These are phyloP conservation scores for Iodosphaeria phyllophila DNA, from an alignment of 2,329 filamentous ascomycete species.

Conservation along the genomic window DNA sequence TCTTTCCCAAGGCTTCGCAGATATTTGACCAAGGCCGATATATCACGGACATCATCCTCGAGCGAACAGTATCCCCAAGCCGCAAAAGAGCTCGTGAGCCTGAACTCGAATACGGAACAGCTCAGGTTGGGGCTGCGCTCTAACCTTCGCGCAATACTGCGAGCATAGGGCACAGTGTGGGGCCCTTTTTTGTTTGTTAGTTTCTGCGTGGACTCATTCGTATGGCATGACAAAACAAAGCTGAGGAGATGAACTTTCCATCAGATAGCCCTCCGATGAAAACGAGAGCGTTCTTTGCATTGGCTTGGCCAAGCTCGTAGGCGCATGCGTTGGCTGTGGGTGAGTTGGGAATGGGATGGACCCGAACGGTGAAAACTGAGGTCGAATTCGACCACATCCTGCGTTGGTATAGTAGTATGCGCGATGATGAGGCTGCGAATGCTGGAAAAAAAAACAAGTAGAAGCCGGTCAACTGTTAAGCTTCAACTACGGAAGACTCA, in stretches of 20 bases:
- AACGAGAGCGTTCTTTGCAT: constrained; percentile 38
- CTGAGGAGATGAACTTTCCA: no score
- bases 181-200: no score
- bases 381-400: no score
- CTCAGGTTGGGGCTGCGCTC: constrained; percentile 16
- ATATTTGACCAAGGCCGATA: constrained; percentile 32
- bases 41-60: constrained; percentile 31
- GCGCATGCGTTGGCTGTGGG: constrained; percentile 20
- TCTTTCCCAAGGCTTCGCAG: constrained; percentile 28
- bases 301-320: constrained; percentile 24
- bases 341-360: constrained; percentile 24
- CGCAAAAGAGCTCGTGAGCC: constrained; percentile 32
- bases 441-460: neutral
- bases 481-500: no score
- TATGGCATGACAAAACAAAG: no score
- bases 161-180: constrained; percentile 40
- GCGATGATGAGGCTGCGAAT: neutral
- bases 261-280: constrained; percentile 56
- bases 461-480: no score
- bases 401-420: no score
- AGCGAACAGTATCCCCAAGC: constrained; percentile 32
- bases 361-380: constrained; percentile 23
- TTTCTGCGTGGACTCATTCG: no score
- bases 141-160: constrained; percentile 24
- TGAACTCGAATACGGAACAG: constrained; percentile 37